Percentiles rank a stretch among this genome's conserved stretches.
Conservation (phyloP, 2,329 filamentous ascomycete genomes). For the Tolypocladium tundrense region DNA sequence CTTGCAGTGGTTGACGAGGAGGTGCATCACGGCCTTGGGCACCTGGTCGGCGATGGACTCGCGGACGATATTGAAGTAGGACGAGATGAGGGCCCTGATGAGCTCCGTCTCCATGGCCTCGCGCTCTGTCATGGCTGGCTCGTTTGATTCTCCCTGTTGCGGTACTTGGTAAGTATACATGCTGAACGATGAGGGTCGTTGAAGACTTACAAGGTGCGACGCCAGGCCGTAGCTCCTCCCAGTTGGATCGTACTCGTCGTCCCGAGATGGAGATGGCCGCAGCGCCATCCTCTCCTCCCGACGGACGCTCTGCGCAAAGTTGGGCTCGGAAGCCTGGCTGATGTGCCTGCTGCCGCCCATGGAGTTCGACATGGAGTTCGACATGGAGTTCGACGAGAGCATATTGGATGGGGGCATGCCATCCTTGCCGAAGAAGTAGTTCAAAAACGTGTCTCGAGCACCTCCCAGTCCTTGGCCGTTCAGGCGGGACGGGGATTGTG, state of each 20-base stretch:
- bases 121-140: constrained; percentile 85
- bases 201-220: constrained; percentile 47
- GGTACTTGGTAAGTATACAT: constrained; percentile 4
- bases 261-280: constrained; percentile 33
- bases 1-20: constrained; percentile 96
- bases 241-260: constrained; percentile 33
- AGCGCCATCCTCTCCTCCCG: constrained; percentile 51
- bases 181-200: background rate
- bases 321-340: constrained; percentile 69
- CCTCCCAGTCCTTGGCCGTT: constrained; percentile 49
- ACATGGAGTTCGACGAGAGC: constrained; percentile 24
- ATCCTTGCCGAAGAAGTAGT: constrained; percentile 98
- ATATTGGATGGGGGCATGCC: constrained; percentile 37
- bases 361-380: constrained; percentile 14
- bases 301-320: constrained; percentile 74
- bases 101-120: constrained; percentile 97
- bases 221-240: constrained; percentile 30
- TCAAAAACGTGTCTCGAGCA: constrained; percentile 84
- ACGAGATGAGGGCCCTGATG: constrained; percentile 90
- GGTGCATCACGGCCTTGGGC: constrained; percentile 97
- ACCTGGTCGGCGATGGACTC: constrained; percentile 99
- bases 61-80: constrained; percentile 98
- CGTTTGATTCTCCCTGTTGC: constrained; percentile 47
- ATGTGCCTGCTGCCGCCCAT: constrained; percentile 48
- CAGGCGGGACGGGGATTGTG: constrained; percentile 39